phyloP scores from a whole-genome alignment of 2,329 filamentous ascomycete genomes.

The Akanthomyces dipterigenus region DNA sequence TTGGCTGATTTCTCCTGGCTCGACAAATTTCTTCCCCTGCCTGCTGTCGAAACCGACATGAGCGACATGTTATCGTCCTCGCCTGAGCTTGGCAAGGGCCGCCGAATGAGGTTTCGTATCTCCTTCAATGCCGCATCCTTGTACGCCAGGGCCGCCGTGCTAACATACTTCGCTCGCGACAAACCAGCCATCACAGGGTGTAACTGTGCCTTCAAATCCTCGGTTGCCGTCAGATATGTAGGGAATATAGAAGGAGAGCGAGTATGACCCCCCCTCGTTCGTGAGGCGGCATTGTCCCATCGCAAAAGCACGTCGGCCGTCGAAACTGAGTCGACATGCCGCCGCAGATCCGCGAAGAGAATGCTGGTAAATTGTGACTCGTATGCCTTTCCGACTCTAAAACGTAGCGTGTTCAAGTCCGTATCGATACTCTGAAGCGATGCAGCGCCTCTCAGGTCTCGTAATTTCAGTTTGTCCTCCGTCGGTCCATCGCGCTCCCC shows the following conservation, averaged over 20 bases:
- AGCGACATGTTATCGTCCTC: constrained; percentile 92
- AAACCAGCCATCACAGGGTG: constrained; percentile 68
- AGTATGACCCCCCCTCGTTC: constrained; percentile 63
- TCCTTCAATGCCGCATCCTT: constrained; percentile 79
- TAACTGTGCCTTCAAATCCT: constrained; percentile 63
- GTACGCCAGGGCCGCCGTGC: constrained; percentile 74
- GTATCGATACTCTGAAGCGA: constrained; percentile 74
- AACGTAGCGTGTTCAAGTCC: constrained; percentile 69
- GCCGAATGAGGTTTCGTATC: constrained; percentile 76
- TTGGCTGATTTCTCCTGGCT: constrained; percentile 87
- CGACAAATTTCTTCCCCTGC: constrained; percentile 59
- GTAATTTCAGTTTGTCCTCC: constrained; percentile 33
- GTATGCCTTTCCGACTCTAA: constrained; percentile 79
- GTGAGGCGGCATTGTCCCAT: constrained; percentile 73
- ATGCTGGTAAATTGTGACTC: constrained; percentile 73
- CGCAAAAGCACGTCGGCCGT: constrained; percentile 68
- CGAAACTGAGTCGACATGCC: constrained; percentile 71
- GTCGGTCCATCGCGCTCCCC: constrained; percentile 51
- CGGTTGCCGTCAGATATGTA: constrained; percentile 68
- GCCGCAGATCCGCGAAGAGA: constrained; percentile 70
- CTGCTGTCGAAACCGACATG: constrained; percentile 73
- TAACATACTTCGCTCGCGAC: constrained; percentile 73
- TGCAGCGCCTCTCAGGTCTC: constrained; percentile 68
- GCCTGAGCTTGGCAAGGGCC: constrained; percentile 81
- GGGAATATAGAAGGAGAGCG: constrained; percentile 65